Conservation (phyloP, 768 basidiomycete species). For the Suillus sp. region DNA sequence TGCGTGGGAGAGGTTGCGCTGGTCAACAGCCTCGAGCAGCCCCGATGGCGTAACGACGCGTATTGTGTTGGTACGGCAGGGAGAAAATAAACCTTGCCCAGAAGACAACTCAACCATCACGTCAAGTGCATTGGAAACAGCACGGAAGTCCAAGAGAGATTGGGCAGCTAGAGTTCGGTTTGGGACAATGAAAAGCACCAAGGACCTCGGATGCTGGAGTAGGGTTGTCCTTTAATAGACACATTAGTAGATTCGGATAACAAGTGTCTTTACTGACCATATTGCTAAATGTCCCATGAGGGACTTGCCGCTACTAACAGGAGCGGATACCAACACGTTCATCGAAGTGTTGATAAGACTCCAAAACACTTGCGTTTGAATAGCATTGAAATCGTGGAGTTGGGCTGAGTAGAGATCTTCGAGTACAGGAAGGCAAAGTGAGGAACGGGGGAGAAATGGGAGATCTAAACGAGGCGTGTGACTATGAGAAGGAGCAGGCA, state of each 20-base stretch:
- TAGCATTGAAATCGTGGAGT: slow-evolving; percentile 68
- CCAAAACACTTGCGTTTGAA: slow-evolving; percentile 93
- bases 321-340: slow-evolving; percentile 77
- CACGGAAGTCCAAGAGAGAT: slow-evolving; percentile 53
- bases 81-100: slow-evolving; percentile 34
- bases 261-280: slow-evolving; percentile 56
- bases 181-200: slow-evolving; percentile 67
- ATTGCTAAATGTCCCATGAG: slow-evolving; percentile 65
- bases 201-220: slow-evolving; percentile 45
- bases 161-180: slow-evolving; percentile 58
- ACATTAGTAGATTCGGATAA: slow-evolving; percentile 11
- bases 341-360: slow-evolving; percentile 63
- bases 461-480: slow-evolving; percentile 70
- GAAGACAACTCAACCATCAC: slow-evolving; percentile 41
- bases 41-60: slow-evolving; percentile 57
- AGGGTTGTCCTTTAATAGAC: slow-evolving; percentile 54
- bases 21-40: slow-evolving; percentile 41
- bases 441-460: slow-evolving; percentile 67
- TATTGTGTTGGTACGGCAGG: slow-evolving; percentile 46
- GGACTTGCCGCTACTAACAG: slow-evolving; percentile 82
- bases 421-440: slow-evolving; percentile 47
- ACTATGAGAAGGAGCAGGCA: slow-evolving; percentile 64
- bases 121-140: slow-evolving; percentile 37
- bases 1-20: slow-evolving; percentile 32
- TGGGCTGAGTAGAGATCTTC: slow-evolving; percentile 47